These are phyloP conservation scores for Pontederia crassipes DNA, from an alignment of 176 grass and related monocot genomes.

Conservation along the genomic window DNA sequence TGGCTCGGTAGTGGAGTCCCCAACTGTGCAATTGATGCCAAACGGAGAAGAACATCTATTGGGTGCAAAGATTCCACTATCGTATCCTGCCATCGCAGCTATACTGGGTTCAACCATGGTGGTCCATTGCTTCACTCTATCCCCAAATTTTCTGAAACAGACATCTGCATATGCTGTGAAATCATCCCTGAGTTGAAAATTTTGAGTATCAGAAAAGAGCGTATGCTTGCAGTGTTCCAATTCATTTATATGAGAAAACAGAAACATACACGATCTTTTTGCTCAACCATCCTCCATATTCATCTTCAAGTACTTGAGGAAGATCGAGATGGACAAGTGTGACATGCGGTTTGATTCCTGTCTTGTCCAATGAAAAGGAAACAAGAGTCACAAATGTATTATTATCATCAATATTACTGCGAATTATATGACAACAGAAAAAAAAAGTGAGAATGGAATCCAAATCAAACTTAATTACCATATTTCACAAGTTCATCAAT, in stretches of 20 bases:
- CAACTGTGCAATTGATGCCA: conserved; percentile 31
- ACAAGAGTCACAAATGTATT: neutral
- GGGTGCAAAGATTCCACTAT: conserved; percentile 23
- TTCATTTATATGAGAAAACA: neutral
- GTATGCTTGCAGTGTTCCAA: neutral
- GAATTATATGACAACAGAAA: neutral
- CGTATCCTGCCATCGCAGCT: conserved; percentile 6
- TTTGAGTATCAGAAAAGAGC: neutral
- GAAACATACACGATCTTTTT: conserved; percentile 32
- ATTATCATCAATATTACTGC: neutral
- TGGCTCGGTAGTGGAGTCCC: conserved; percentile 46
- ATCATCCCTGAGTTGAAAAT: conserved; percentile 30
- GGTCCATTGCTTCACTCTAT: conserved; percentile 48
- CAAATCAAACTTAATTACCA: conserved; percentile 7
- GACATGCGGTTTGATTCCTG: conserved; percentile 43
- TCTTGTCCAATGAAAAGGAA: neutral
- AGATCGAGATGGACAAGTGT: conserved; percentile 44
- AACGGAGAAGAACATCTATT: conserved; percentile 9
- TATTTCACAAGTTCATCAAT: conserved; percentile 40
- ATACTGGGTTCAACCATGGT: conserved; percentile 39
- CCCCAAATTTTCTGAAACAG: conserved; percentile 53
- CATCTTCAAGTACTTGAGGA: conserved; percentile 44
- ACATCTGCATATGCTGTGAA: conserved; percentile 55
- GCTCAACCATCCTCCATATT: conserved; percentile 66
- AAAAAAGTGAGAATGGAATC: neutral